Base-by-base conservation (phyloP, 768 basidiomycete genomes). In the Lepiota venenata region DNA sequence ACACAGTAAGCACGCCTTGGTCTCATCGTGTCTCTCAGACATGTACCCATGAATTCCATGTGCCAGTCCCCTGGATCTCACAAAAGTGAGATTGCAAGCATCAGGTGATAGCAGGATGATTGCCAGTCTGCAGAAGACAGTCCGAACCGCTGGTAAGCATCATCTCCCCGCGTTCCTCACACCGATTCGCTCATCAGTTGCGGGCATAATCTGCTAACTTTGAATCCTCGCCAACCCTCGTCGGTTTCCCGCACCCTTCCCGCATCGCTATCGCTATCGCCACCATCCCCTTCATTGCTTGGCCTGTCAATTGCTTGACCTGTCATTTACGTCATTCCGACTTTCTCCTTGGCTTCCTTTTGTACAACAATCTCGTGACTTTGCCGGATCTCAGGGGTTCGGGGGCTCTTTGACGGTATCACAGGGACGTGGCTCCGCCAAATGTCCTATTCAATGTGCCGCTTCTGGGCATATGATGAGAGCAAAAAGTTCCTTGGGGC, bases 401-500 rank as follows among this genome's bases (percentile, higher is more conserved):
- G 83, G 37, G 93, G 93, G 2, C 75, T 94, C 45, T 92, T 83
- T 63, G 93, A 93, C 64, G 93, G 93, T 15, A 91, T 93, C 56
- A 75, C 86, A 2, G 93, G 92, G 27, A 96, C 93, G 22, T 87
- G 91, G 83, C 71, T 96, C 69, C 82, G 93, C 25, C 93, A 96
- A 71, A 92, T 94, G 91, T 89, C 85, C 32, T 95, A 95, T 71
- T 92, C 89, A 40, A 75, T 93, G 67, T 92, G 90, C 67, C 79
- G 92, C n/a, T 95, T 93, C 74, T 93, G 91, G 83, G 91, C 89
- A 14, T 93, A 94, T 67, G 92, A 94, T 58, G 88, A 91, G 73
- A 90, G 87, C 67, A 95, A 93, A 77, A 91, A 87, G 74, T 59
- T 87, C 6, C 62, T 94, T 0, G 88, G 88, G 18, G 87, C 88